Conservation (phyloP, 768 basidiomycete genomes). For the Boletus rubropictus region DNA sequence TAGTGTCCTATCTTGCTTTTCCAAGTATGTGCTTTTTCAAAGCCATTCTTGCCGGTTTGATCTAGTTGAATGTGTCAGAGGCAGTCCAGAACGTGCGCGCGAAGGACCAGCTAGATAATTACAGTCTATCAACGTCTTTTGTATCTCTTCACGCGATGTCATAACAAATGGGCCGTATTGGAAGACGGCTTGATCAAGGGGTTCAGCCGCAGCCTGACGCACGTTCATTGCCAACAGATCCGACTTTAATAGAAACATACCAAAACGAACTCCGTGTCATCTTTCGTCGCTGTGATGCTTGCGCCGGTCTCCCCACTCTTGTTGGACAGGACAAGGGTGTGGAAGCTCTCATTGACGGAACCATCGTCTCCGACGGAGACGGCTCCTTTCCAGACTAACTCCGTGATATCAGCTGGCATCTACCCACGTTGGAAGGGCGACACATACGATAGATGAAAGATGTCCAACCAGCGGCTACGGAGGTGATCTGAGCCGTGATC, state of each 20-base stretch:
- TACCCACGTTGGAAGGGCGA: neutral
- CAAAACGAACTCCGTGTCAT: constrained; percentile 70
- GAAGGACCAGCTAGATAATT: constrained; percentile 21
- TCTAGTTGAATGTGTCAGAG: constrained; percentile 37
- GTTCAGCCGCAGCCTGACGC: constrained; percentile 72
- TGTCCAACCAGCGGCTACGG: constrained; percentile 78
- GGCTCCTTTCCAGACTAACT: constrained; percentile 42
- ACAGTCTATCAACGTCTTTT: constrained; percentile 80
- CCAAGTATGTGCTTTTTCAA: constrained; percentile 87
- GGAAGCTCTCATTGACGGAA: constrained; percentile 48
- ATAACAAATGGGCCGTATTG: constrained; percentile 89
- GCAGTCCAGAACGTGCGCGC: neutral
- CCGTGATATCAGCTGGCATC: neutral
- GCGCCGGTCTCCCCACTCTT: constrained; percentile 61
- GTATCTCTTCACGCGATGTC: constrained; percentile 74
- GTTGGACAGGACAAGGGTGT: constrained; percentile 81
- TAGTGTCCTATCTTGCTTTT: constrained; percentile 65
- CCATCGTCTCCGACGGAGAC: constrained; percentile 53
- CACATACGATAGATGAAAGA: constrained; percentile 75
- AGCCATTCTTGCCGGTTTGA: constrained; percentile 74
- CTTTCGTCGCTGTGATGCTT: constrained; percentile 48
- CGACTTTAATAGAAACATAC: constrained; percentile 35
- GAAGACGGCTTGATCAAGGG: constrained; percentile 80
- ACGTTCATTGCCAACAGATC: constrained; percentile 1
- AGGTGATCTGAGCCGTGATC: neutral